Percentiles rank a stretch among this genome's conserved stretches.
Evolutionary conservation across 1,284 basidiomycete genomes (phyloP).

Genomic region (Calocybe gambosa): DNA sequence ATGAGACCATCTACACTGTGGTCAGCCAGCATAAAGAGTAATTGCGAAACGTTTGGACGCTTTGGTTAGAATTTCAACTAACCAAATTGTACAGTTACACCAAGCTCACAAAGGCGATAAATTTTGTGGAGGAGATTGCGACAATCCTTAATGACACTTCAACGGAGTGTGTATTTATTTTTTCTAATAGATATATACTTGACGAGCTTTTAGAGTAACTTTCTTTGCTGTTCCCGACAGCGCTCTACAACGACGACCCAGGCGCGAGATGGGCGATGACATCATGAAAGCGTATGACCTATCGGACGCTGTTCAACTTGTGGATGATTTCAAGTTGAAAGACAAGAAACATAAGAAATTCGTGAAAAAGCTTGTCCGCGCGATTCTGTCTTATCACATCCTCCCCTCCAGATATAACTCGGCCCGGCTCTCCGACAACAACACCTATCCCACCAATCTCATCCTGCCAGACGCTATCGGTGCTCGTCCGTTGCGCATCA

Average conservation of each 20-base stretch:
- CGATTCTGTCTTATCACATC: slow-evolving; percentile 59
- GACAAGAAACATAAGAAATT: slow-evolving; percentile 46
- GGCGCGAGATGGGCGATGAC: slow-evolving; percentile 5
- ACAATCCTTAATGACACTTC: slow-evolving; percentile 15
- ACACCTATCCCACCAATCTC: slow-evolving; percentile 54
- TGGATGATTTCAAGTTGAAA: slow-evolving; percentile 23
- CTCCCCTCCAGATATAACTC: slow-evolving; percentile 39
- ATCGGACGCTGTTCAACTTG: slow-evolving; percentile 12
- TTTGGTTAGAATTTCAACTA: no score
- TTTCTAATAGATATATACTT: neutral
- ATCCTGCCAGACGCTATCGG: slow-evolving; percentile 47
- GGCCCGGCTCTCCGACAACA: slow-evolving; percentile 45
- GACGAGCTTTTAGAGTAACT: slow-evolving; percentile 45
- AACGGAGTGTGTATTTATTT: slow-evolving; percentile 7
- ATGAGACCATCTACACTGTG: slow-evolving; percentile 13
- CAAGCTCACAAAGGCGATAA: slow-evolving; percentile 14
- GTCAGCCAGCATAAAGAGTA: slow-evolving; percentile 12
- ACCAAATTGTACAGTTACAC: slow-evolving; percentile 6
- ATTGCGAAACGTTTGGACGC: neutral
- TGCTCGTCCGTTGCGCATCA: slow-evolving; percentile 49
- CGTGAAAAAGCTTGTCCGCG: slow-evolving; percentile 48
- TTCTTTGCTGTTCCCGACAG: slow-evolving; percentile 49
- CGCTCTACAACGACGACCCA: slow-evolving; percentile 29
- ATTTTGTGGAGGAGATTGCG: slow-evolving; percentile 12
- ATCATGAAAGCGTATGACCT: slow-evolving; percentile 12